phyloP scores from a whole-genome alignment of 2,329 filamentous ascomycete species.

The Cercospora sp. region DNA sequence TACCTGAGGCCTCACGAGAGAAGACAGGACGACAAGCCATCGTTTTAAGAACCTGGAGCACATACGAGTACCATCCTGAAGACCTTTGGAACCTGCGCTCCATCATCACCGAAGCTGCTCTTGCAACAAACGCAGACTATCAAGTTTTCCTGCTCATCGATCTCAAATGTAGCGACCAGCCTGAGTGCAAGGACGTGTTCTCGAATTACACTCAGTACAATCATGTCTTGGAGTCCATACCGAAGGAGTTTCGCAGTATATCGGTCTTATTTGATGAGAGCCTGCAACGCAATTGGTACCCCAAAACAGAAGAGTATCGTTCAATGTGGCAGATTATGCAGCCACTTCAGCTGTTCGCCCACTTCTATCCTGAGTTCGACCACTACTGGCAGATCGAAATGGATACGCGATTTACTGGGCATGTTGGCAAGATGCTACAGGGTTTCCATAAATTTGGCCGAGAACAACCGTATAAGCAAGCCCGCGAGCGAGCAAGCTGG shows the following conservation, averaged over 20 bases:
- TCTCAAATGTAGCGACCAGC: constrained; percentile 72
- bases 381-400: constrained; percentile 81
- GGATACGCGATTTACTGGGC: constrained; percentile 73
- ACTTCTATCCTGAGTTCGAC: constrained; percentile 49
- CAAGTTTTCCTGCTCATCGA: constrained; percentile 81
- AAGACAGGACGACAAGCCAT: constrained; percentile 16
- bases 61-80: constrained; percentile 72
- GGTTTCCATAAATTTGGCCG: constrained; percentile 54
- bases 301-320: constrained; percentile 72
- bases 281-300: constrained; percentile 72
- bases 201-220: constrained; percentile 66
- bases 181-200: constrained; percentile 66
- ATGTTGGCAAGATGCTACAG: constrained; percentile 57
- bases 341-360: constrained; percentile 49
- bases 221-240: constrained; percentile 51
- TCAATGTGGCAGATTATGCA: constrained; percentile 64
- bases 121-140: constrained; percentile 80
- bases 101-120: constrained; percentile 74
- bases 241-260: constrained; percentile 80
- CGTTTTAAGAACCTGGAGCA: constrained; percentile 78
- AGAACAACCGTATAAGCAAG: constrained; percentile 65
- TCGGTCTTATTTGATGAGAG: constrained; percentile 88
- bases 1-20: background rate
- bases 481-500: constrained; percentile 70
- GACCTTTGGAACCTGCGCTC: constrained; percentile 77